These are phyloP conservation scores for Teunomyces aglyptinius DNA, from an alignment of 805 yeast species.

Conservation along the genomic window DNA sequence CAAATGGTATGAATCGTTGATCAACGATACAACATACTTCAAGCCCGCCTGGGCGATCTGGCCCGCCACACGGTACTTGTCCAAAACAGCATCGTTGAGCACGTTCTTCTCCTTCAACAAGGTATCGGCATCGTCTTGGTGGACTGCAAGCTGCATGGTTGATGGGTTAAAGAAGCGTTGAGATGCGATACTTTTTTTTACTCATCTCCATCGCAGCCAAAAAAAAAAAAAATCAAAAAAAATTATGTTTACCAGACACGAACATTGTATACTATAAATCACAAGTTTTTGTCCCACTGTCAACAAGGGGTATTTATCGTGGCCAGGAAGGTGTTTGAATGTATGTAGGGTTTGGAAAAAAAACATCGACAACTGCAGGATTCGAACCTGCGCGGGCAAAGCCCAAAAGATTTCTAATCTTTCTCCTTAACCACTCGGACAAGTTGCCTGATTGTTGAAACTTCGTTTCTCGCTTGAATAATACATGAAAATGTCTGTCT, in stretches of 20 bases:
- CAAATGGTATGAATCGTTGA: slow-evolving; percentile 72
- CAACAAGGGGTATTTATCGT: too few species aligned
- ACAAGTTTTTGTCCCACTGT: too few species aligned
- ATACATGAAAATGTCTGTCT: not conserved
- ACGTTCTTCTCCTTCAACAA: slow-evolving; percentile 72
- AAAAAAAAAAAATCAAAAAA: not conserved
- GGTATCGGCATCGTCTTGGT: slow-evolving; percentile 70
- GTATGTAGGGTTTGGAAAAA: slow-evolving; percentile 9
- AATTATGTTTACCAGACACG: not conserved
- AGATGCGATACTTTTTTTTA: slow-evolving; percentile 2
- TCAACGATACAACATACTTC: slow-evolving; percentile 59
- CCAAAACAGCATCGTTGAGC: slow-evolving; percentile 58
- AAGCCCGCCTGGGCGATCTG: slow-evolving; percentile 83
- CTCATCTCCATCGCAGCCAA: slow-evolving; percentile 5
- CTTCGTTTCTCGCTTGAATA: not conserved
- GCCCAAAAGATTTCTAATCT: slow-evolving; percentile 44
- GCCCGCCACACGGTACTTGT: slow-evolving; percentile 87
- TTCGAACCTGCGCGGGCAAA: slow-evolving; percentile 50
- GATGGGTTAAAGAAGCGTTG: not conserved
- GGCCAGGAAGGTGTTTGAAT: not conserved
- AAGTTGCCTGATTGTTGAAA: slow-evolving; percentile 25
- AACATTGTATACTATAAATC: not conserved
- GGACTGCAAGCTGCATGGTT: slow-evolving; percentile 70
- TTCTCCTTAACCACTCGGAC: slow-evolving; percentile 71
- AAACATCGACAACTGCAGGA: slow-evolving; percentile 69